These are phyloP conservation scores for Phtheirospermum japonicum DNA, from an alignment of 257 asterid species.

Conservation along the genomic window DNA sequence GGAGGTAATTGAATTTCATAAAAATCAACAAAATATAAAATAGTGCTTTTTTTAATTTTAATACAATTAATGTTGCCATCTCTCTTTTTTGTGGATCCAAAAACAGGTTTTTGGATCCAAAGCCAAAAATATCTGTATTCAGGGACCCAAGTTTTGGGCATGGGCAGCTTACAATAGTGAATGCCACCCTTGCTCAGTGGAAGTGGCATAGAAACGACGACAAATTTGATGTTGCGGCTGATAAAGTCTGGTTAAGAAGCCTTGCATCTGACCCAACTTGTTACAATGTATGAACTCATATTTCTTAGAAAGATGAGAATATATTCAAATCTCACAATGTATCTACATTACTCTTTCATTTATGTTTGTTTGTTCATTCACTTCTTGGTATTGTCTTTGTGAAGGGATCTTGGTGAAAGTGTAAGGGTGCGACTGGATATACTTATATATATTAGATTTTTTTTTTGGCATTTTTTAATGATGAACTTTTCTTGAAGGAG, in stretches of 20 bases:
- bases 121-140: conserved; percentile 46
- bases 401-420: no score
- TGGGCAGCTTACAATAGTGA: conserved; percentile 48
- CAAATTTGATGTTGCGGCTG: conserved; percentile 34
- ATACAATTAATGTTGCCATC: neutral
- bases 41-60: neutral
- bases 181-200: conserved; percentile 60
- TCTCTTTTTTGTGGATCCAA: no score
- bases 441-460: no score
- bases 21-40: neutral
- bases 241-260: conserved; percentile 40
- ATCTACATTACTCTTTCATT: no score
- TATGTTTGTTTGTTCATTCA: no score
- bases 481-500: no score
- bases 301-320: no score
- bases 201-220: conserved; percentile 64
- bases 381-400: no score
- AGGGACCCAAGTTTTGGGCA: conserved; percentile 76
- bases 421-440: no score
- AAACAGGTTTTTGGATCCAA: conserved; percentile 48
- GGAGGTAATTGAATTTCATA: conserved; percentile 29
- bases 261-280: conserved; percentile 41
- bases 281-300: no score
- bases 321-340: no score
- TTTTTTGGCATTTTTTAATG: no score